phyloP scores from a whole-genome alignment of 208 protist species.

The Tritrichomonas foetus region DNA sequence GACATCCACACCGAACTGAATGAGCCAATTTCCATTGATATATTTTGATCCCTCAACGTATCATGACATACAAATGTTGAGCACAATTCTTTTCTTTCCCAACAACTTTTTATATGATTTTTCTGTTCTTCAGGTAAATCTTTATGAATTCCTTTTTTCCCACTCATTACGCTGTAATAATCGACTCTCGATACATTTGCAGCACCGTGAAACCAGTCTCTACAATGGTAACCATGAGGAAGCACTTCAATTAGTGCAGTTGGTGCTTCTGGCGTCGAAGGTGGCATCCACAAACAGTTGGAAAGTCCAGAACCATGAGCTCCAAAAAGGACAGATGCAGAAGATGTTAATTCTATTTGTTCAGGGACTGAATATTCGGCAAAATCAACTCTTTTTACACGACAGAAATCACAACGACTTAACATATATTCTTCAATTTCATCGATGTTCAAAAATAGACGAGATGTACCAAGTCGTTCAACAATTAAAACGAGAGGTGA shows the following conservation, averaged over 20 bases:
- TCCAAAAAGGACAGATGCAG: background rate
- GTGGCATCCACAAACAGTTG: background rate
- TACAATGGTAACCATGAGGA: background rate
- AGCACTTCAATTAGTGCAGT: background rate
- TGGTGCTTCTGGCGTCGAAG: background rate
- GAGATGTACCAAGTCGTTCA: background rate
- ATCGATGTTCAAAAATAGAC: background rate
- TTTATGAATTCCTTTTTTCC: too few species aligned
- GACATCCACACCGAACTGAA: background rate
- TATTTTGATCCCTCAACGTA: background rate
- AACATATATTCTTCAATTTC: background rate
- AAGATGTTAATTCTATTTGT: background rate
- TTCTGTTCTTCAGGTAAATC: too few species aligned
- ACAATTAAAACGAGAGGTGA: background rate
- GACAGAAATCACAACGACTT: background rate
- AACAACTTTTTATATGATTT: background rate
- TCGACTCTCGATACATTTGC: background rate
- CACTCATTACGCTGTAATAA: background rate
- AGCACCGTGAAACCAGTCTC: background rate
- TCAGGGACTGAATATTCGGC: background rate
- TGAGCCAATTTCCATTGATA: background rate
- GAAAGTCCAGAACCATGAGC: conserved; percentile 2
- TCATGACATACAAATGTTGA: background rate
- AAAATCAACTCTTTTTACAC: background rate
- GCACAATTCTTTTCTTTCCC: background rate